A percentile compares a stretch with the other conserved stretches of the same genome.
Evolutionary conservation across 2,329 filamentous ascomycete genomes (phyloP).

Genomic region (Penicillium sp.): DNA sequence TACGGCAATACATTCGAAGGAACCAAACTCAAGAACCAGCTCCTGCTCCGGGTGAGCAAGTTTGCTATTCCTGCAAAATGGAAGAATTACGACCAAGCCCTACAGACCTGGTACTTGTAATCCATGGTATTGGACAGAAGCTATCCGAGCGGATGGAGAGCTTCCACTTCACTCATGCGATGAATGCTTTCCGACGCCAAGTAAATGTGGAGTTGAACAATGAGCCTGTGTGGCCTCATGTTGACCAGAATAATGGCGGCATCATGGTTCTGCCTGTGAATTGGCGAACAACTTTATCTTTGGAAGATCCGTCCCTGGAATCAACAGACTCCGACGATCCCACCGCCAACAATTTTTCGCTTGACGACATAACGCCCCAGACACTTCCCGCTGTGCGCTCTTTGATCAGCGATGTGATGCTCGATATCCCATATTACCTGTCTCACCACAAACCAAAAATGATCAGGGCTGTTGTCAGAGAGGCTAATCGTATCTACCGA

Average conservation of each 20-base stretch:
- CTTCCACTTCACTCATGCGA: slow-evolving; percentile 95
- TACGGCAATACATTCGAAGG: slow-evolving; percentile 47
- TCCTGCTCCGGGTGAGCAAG: slow-evolving; percentile 31
- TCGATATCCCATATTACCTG: slow-evolving; percentile 97
- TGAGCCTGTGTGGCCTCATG: slow-evolving; percentile 72
- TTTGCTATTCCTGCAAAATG: slow-evolving; percentile 62
- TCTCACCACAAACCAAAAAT: slow-evolving; percentile 95
- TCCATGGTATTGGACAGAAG: slow-evolving; percentile 96
- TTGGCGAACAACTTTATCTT: slow-evolving; percentile 85
- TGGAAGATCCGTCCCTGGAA: slow-evolving; percentile 76
- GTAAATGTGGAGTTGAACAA: slow-evolving; percentile 83
- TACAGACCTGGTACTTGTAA: slow-evolving; percentile 85
- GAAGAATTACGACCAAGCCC: slow-evolving; percentile 70
- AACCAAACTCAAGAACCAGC: slow-evolving; percentile 38
- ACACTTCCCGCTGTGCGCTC: slow-evolving; percentile 91
- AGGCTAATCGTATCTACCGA: slow-evolving; percentile 94
- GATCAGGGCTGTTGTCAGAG: slow-evolving; percentile 82
- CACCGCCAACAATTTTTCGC: slow-evolving; percentile 64
- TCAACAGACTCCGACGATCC: slow-evolving; percentile 57
- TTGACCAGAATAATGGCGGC: slow-evolving; percentile 78
- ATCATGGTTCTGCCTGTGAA: slow-evolving; percentile 96
- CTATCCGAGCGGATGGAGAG: slow-evolving; percentile 92
- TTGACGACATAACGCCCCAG: slow-evolving; percentile 90
- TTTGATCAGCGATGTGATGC: slow-evolving; percentile 96
- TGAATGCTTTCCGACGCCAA: slow-evolving; percentile 84